A percentile compares a stretch with the other conserved stretches of the same genome.
These are phyloP conservation scores for Pichia sp. DNA, from an alignment of 1,139 yeast genomes.

Conservation along the genomic window DNA sequence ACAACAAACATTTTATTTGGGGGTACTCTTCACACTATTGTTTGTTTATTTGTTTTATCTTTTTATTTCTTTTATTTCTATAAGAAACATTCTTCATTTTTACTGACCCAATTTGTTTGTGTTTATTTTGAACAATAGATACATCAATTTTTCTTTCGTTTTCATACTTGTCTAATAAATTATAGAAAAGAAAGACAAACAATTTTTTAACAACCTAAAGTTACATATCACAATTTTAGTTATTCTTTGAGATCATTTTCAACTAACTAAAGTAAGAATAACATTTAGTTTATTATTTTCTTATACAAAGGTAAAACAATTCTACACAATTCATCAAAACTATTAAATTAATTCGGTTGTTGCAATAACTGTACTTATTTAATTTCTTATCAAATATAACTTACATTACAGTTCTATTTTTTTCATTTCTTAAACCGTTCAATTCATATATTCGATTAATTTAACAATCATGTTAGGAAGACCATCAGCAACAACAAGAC, in stretches of 20 bases:
- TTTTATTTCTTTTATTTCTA: background rate
- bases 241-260: background rate
- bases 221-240: constrained; percentile 1
- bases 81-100: background rate
- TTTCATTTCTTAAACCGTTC: background rate
- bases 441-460: background rate
- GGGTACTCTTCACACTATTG: background rate
- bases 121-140: background rate
- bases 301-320: no score
- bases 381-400: background rate
- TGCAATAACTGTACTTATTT: background rate
- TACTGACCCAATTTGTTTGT: background rate
- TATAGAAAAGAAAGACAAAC: background rate
- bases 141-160: background rate
- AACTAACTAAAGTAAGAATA: background rate
- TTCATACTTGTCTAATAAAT: background rate
- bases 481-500: constrained; percentile 11
- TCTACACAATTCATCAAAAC: background rate
- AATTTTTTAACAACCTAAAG: background rate
- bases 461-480: constrained; percentile 16
- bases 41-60: background rate
- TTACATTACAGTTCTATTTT: background rate
- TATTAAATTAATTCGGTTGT: background rate
- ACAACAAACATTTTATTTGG: background rate
- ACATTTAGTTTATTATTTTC: background rate